Base-by-base conservation (phyloP, 2,329 filamentous ascomycete species). In the Myriosclerotinia scirpicola region DNA sequence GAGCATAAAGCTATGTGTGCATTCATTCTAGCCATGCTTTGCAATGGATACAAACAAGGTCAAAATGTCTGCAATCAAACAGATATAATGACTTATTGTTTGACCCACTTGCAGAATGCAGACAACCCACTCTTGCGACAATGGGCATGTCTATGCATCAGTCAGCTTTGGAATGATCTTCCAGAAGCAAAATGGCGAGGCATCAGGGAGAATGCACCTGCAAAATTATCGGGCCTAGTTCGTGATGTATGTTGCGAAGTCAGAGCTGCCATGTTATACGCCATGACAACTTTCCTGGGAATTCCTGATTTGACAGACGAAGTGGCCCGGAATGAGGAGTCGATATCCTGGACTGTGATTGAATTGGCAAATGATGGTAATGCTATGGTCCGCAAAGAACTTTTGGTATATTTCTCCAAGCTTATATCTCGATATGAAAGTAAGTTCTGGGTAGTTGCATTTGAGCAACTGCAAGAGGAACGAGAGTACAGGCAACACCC, bases 1-100 rank as follows among this genome's bases (percentile, higher is more conserved):
- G 95, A 98, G 79, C 95, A 99, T 81, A 92, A 96, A 75, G 95
- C 95, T 54, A 99, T 99, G 95, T 98, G 95, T 77, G 93, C 95
- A 1, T 99, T 99, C 76, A 97, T 99, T 69, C 87, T 98, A 53
- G 91, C 94, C 36, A 96, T 97, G 85, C 92, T 99, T 70, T 99
- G 95, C 85, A 96, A 95, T 76, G 91, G 91, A 70, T 97, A 97
- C 78, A 90, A 90, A 70, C 92, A 95, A 69, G 95, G 94, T 2
- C 93, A 97, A 77, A 90, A 90, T 61, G 93, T 97, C 14, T 97
- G 93, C 76, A 89, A 97, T 72, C 91, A 92, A 71, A 91, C 90
- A 0, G 93, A 97, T 71, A 89, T 98, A 69, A 94, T 98, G 81
- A 88, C 90, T 48, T 94, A 90, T 72, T 98, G 94, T 76, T 80